A percentile compares a stretch with the other conserved stretches of the same genome.
Evolutionary conservation across 495 filamentous ascomycete species (phyloP).

Genomic region (Penicillium verhagenii): DNA sequence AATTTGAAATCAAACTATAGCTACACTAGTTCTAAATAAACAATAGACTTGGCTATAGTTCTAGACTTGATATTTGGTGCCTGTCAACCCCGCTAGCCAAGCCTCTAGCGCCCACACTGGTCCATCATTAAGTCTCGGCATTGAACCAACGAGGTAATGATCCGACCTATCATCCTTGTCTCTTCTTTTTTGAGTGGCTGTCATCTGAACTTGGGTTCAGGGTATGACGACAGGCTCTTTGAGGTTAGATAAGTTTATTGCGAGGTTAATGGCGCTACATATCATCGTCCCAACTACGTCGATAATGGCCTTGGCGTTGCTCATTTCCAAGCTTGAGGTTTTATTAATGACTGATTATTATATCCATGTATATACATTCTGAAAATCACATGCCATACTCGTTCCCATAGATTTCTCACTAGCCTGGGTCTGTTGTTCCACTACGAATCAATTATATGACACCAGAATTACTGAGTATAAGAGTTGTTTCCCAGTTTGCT

Average conservation of each 20-base stretch:
- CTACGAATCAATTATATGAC: too few relatives aligned
- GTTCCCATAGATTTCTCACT: too few relatives aligned
- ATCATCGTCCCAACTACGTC: too few relatives aligned
- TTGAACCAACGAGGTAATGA: slow-evolving; percentile 18
- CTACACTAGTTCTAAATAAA: background rate
- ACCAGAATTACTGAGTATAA: too few relatives aligned
- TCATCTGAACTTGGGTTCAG: background rate
- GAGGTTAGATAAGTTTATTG: slow-evolving; percentile 17
- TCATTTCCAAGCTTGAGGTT: too few relatives aligned
- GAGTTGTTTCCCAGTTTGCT: too few relatives aligned
- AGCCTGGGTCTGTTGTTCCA: too few relatives aligned
- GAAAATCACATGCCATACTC: too few relatives aligned
- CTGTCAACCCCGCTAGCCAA: slow-evolving; percentile 18
- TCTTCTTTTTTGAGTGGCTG: slow-evolving; percentile 8
- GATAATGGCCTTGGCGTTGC: background rate
- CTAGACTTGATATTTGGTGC: background rate
- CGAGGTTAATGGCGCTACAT: background rate
- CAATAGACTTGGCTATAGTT: background rate
- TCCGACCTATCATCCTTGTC: slow-evolving; percentile 2
- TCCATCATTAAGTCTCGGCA: slow-evolving; percentile 12
- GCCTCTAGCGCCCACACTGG: slow-evolving; percentile 14
- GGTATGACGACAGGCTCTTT: background rate
- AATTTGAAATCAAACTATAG: background rate
- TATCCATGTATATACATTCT: too few relatives aligned
- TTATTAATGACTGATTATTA: too few relatives aligned